These are phyloP conservation scores for Megacollybia platyphylla DNA, from an alignment of 1,284 basidiomycete species.

Conservation along the genomic window DNA sequence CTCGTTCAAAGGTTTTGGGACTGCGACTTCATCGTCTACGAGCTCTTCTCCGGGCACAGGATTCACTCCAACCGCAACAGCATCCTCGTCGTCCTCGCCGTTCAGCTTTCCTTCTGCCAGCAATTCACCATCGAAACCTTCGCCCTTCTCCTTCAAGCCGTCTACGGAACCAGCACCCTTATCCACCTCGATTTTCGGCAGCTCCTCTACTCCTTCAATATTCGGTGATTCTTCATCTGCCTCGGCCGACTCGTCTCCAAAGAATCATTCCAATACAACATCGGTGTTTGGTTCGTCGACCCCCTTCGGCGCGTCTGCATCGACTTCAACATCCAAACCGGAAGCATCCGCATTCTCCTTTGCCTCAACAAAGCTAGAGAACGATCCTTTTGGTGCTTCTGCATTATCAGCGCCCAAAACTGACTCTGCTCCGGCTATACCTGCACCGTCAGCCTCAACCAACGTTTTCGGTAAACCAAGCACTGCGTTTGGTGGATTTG, in stretches of 20 bases:
- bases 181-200: neutral
- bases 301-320: neutral
- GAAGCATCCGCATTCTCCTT: neutral
- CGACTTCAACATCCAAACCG: neutral
- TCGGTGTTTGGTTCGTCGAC: neutral
- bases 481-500: slow-evolving; percentile 1
- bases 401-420: too few species aligned
- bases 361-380: too few species aligned
- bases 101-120: slow-evolving; percentile 12
- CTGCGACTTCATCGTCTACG: slow-evolving; percentile 7
- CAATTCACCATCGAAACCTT: slow-evolving; percentile 7
- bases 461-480: neutral
- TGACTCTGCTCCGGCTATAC: neutral
- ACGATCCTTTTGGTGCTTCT: too few species aligned
- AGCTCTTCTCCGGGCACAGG: slow-evolving; percentile 9
- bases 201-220: neutral
- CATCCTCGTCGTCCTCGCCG: slow-evolving; percentile 9
- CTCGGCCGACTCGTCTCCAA: neutral
- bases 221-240: neutral
- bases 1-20: slow-evolving; percentile 18
- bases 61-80: slow-evolving; percentile 10
- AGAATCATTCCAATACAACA: too few species aligned
- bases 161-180: neutral
- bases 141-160: neutral
- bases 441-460: neutral